Evolutionary conservation across 371 early-diverging fungal species (phyloP).

Genomic region (Circinella umbellata): DNA sequence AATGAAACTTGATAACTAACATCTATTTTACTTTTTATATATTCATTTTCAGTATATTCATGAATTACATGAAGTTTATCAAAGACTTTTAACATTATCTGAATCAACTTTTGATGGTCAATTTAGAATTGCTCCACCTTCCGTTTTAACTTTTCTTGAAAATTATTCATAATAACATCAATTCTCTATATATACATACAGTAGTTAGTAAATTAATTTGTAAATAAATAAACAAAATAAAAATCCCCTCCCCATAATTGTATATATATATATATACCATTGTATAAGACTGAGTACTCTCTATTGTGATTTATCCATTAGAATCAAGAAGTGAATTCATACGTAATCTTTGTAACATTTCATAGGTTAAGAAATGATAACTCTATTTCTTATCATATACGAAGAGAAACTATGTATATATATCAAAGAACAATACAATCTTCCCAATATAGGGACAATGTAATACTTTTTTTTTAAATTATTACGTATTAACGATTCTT

Average conservation of each 20-base stretch:
- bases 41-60: slow-evolving; percentile 26
- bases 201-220: neutral
- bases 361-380: too few relatives aligned
- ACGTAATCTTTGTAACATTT: too few relatives aligned
- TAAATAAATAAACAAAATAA: neutral
- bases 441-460: too few relatives aligned
- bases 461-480: too few relatives aligned
- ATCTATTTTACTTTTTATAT: neutral
- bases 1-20: neutral
- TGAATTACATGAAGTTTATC: slow-evolving; percentile 29
- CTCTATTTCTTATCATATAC: too few relatives aligned
- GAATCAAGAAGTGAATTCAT: too few relatives aligned
- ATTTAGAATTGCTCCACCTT: slow-evolving; percentile 36
- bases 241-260: neutral
- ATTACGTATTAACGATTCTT: too few relatives aligned
- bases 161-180: neutral
- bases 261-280: slow-evolving; percentile 3
- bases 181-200: neutral
- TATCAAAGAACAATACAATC: too few relatives aligned
- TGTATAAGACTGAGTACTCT: too few relatives aligned
- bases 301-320: too few relatives aligned
- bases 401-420: too few relatives aligned
- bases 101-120: slow-evolving; percentile 35
- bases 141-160: slow-evolving; percentile 25
- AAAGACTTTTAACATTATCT: slow-evolving; percentile 31